Base-by-base conservation (phyloP, 345 rosid genomes). In the Pseudoturritis turrita region DNA sequence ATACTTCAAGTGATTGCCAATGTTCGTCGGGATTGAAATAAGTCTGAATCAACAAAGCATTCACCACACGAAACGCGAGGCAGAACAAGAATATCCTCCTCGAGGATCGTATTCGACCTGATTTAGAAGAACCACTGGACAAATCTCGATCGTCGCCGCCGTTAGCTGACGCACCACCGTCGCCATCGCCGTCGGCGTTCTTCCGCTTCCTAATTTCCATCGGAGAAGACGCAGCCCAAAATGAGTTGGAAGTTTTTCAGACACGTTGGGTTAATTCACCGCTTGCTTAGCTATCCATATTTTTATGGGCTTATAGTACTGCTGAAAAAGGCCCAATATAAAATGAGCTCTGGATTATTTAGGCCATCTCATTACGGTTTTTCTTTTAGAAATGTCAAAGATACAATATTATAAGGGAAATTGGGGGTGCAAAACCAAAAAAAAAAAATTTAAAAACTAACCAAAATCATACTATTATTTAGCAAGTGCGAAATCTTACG, bases 21-120 rank as follows among this genome's bases (percentile, higher is more conserved):
- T 95, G 96, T 72, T 95, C 97, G 71, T 95, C 98, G 6, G 94
- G 98, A 75, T 88, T 85, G 88, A 91, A 91, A 82, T 89, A 88
- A 10, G 96, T 85, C 65, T 91, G 94, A 55, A 95, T 84, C 56
- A 88, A 72, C 78, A 89, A 61, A 7, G 96, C 87, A 65, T 89
- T 91, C 12, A 66, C 80, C 12, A 79, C 71, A 73, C 96, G 81
- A 51, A 88, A 60, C 5, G 81, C 84, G 35, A 91, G 77, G 67
- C 98, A 89, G n/a, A 74, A 57, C 12, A 49, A 37, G 31, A 91
- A 86, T 40, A 91, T 71, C 29, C 60, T 62, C 66, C 37, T 83
- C 29, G 72, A 44, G 2, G 86, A 81, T 46, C 68, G 62, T 35
- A 45, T 46, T 13, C 52, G 14, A 46, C 13, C 9, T 9, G 81